phyloP scores from a whole-genome alignment of 208 protist species.

The Crithidia mellificae region DNA sequence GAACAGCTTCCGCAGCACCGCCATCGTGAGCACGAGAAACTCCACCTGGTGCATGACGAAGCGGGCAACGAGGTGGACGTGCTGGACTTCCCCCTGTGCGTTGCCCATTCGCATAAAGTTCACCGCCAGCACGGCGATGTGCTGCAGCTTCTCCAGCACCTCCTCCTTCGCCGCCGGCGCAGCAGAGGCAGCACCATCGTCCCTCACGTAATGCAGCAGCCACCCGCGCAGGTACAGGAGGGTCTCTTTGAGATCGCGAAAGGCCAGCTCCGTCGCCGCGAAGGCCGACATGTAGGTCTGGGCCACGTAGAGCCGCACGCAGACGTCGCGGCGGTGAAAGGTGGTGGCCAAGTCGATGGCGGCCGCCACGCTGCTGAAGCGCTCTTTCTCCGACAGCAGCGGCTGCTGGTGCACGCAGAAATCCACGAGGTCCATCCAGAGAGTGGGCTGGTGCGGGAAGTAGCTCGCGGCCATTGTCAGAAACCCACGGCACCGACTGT shows the following conservation, averaged over 20 bases:
- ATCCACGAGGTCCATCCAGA: constrained; percentile 45
- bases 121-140: constrained; percentile 61
- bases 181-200: background rate
- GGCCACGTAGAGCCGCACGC: constrained; percentile 38
- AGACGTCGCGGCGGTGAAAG: constrained; percentile 31
- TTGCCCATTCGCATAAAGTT: constrained; percentile 85
- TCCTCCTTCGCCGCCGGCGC: constrained; percentile 9
- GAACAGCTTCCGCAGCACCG: constrained; percentile 47
- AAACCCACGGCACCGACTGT: constrained; percentile 55
- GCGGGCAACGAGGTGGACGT: constrained; percentile 65
- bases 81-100: constrained; percentile 40
- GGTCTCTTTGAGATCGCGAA: constrained; percentile 48
- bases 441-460: constrained; percentile 58
- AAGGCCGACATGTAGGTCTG: constrained; percentile 30
- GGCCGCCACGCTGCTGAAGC: constrained; percentile 24
- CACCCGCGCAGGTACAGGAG: constrained; percentile 43
- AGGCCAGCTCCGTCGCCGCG: constrained; percentile 28
- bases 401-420: constrained; percentile 40
- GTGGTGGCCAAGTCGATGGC: constrained; percentile 31
- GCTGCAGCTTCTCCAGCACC: constrained; percentile 49
- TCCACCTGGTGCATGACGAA: constrained; percentile 83
- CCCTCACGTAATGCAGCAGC: constrained; percentile 55
- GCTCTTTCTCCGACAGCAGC: constrained; percentile 33
- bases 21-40: constrained; percentile 79
- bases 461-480: constrained; percentile 56